These are phyloP conservation scores for Eucalyptus pauciflora DNA, from an alignment of 345 rosid species.

Conservation along the genomic window DNA sequence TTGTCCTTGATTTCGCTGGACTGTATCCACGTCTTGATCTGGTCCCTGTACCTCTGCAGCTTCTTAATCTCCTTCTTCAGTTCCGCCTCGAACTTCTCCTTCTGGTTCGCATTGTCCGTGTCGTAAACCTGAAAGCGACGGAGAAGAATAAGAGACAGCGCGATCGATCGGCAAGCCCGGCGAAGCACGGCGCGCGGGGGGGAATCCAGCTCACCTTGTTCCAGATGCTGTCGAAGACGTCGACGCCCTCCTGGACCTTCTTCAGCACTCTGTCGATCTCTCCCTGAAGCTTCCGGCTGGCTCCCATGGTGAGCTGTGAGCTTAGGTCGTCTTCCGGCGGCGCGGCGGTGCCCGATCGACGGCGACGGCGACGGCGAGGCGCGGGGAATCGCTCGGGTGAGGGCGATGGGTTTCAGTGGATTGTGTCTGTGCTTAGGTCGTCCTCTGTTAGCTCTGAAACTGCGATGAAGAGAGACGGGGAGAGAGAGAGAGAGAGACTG, in stretches of 20 bases:
- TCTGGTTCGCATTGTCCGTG: conserved; percentile 92
- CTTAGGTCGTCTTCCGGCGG: background rate
- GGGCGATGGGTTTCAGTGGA: background rate
- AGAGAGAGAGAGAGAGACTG: background rate
- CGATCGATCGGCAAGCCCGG: background rate
- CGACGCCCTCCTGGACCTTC: conserved; percentile 99
- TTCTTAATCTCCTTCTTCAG: conserved; percentile 98
- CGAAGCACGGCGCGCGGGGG: background rate
- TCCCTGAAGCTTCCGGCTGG: conserved; percentile 96
- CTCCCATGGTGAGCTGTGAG: conserved; percentile 45
- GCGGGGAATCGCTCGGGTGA: background rate
- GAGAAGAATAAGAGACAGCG: background rate
- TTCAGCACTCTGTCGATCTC: conserved; percentile 98
- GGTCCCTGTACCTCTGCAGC: conserved; percentile 96
- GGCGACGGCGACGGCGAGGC: background rate
- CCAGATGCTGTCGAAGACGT: conserved; percentile 97
- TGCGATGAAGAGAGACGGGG: background rate
- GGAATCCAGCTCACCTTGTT: conserved; percentile 46
- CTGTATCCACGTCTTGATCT: conserved; percentile 99
- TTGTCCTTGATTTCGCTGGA: conserved; percentile 96
- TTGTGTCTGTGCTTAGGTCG: background rate
- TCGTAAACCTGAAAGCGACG: conserved; percentile 60
- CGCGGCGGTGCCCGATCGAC: background rate
- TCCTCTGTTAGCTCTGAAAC: background rate
- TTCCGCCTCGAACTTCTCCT: conserved; percentile 96